These are phyloP conservation scores for Adiantum capillusveneris DNA, from an alignment of 75 land plant genomes.

Conservation along the genomic window DNA sequence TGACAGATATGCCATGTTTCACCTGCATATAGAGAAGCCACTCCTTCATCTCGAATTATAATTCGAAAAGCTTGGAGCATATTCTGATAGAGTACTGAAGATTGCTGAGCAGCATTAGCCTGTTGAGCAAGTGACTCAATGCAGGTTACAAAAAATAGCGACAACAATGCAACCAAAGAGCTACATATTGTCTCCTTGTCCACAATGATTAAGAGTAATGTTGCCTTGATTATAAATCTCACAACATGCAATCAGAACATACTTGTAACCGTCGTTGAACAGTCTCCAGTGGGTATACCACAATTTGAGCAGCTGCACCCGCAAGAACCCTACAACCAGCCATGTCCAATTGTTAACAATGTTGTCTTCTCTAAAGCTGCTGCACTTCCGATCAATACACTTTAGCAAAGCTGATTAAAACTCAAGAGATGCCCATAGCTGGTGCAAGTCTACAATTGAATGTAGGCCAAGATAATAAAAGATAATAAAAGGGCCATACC, in stretches of 20 bases:
- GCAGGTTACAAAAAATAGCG: neutral
- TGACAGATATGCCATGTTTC: neutral
- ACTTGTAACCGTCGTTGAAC: conserved; percentile 17
- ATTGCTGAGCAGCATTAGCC: conserved; percentile 12
- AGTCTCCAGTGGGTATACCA: conserved; percentile 10
- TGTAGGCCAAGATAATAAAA: neutral
- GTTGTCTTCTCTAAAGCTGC: no score
- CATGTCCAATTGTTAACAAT: no score
- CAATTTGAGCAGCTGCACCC: conserved; percentile 11
- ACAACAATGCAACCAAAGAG: no score
- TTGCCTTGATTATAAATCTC: neutral
- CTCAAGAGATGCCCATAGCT: no score
- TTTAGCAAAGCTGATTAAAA: no score
- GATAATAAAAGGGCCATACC: conserved; percentile 6
- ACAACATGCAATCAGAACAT: neutral
- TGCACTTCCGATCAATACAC: no score
- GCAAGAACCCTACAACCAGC: conserved; percentile 6
- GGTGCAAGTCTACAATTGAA: no score
- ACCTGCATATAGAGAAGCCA: conserved; percentile 15
- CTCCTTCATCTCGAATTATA: conserved; percentile 11
- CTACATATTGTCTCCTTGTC: no score
- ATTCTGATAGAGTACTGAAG: neutral
- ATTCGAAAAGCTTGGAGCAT: conserved; percentile 13
- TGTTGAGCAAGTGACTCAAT: neutral
- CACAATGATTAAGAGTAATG: neutral